Percentiles rank a stretch among this genome's conserved stretches.
Evolutionary conservation across 2,329 filamentous ascomycete species (phyloP).

Genomic region (Emergomyces orientalis): DNA sequence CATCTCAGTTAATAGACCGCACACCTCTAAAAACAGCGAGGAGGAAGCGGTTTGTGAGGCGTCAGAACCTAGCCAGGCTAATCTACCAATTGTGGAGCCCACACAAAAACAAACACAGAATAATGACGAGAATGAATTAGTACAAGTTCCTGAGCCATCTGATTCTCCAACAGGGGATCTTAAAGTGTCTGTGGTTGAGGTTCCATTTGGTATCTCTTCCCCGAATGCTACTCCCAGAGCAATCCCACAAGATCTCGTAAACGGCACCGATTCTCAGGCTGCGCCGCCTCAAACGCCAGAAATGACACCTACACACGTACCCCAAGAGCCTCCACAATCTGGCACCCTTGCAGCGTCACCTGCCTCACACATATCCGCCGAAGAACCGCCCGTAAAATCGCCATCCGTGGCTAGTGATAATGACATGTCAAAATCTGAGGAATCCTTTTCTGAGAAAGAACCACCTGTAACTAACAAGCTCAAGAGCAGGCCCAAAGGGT

Average conservation of each 20-base stretch:
- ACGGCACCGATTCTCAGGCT: conserved; percentile 15
- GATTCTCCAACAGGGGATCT: not conserved
- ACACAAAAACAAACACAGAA: conserved; percentile 1
- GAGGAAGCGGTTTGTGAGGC: not conserved
- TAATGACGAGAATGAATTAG: not conserved
- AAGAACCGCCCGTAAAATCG: conserved; percentile 13
- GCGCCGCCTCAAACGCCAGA: conserved; percentile 10
- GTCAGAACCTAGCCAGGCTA: not conserved
- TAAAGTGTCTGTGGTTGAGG: not conserved
- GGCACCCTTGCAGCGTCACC: not conserved
- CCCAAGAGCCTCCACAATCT: not conserved
- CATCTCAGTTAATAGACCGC: not conserved
- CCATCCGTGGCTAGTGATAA: not conserved
- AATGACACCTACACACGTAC: not conserved
- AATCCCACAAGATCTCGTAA: conserved; percentile 11
- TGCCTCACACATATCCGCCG: conserved; percentile 8
- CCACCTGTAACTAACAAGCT: conserved; percentile 16
- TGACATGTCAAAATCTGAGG: not conserved
- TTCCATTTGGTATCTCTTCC: conserved; percentile 9
- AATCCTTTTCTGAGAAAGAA: conserved; percentile 19
- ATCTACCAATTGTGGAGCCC: not conserved
- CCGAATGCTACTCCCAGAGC: conserved; percentile 14
- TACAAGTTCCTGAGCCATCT: not conserved
- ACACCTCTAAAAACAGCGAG: not conserved
- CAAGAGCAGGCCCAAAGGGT: conserved; percentile 28